Conservation (phyloP, 306 rosid species). For the Cercis canadensis region DNA sequence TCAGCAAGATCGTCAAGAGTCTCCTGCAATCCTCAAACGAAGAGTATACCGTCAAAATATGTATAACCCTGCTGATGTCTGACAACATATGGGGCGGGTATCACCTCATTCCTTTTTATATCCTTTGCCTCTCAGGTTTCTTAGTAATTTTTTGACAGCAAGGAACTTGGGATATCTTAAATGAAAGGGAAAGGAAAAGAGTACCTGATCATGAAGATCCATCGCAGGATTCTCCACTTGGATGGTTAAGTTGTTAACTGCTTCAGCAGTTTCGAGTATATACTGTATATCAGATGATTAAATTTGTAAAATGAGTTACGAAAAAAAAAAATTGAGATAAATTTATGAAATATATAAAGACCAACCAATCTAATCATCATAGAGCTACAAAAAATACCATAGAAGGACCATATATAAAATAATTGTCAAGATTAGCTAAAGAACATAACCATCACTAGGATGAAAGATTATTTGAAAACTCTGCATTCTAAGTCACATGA, state of each 20-base stretch:
- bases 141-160: neutral
- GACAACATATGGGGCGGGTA: neutral
- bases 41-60: constrained; percentile 2
- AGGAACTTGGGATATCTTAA: neutral
- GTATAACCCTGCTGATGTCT: neutral
- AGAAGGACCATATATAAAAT: neutral
- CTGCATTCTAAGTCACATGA: constrained; percentile 2
- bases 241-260: constrained; percentile 48
- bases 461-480: neutral
- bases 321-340: constrained; percentile 2
- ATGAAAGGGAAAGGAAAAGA: constrained; percentile 18
- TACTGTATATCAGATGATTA: constrained; percentile 49
- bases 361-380: neutral
- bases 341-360: constrained; percentile 6
- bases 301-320: constrained; percentile 11
- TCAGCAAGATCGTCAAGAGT: constrained; percentile 63
- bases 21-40: constrained; percentile 52
- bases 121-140: neutral
- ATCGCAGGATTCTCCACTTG: constrained; percentile 58
- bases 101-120: constrained; percentile 21
- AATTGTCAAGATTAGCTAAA: neutral
- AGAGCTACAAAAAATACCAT: neutral
- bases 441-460: neutral
- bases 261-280: constrained; percentile 50
- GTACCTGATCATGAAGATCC: constrained; percentile 62